Base-by-base conservation (phyloP, 1,284 basidiomycete genomes). In the Meira miltonrushii region DNA sequence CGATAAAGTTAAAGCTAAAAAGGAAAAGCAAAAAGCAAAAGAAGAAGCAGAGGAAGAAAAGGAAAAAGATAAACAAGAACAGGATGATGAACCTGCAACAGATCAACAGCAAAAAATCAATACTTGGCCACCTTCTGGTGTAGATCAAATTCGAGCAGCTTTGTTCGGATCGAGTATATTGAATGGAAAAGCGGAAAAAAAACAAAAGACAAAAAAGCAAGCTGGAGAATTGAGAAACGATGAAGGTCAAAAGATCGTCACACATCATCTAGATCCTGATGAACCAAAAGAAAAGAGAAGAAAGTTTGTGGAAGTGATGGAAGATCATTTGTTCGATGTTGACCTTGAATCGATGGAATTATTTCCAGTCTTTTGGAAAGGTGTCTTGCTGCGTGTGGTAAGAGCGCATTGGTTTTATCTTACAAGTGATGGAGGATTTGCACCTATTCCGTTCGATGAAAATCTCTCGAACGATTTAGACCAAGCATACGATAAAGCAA, bases 341-440 rank as follows among this genome's bases (percentile, higher is more conserved):
- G 72, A 77, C 37, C 57, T 76, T 39, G 60, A 63, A 19, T 53
- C 47, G n/a, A 74, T 74, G 75, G 13, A 56, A 47, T 65, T 80
- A 21, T 79, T 68, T 48, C 79, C 79, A 1, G 77, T 73, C 48
- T 79, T 80, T 52, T 80, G 78, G 78, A 71, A 72, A 52, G 78
- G 78, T 12, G 68, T 67, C 2, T 64, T 71, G 25, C 74, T 80
- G 46, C 66, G 68, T 23, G 71, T 79, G 12, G 67, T 77, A 2
- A 68, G 72, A 1, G 72, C 73, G 0, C 76, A 72, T 2, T 80
- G 79, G 79, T 79, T 80, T 69, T 80, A 79, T 61, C 71, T 74
- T 1, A 62, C 69, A 15, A 63, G 60, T 1, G 68, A 65, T 60
- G 74, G 60, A 38, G 62, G 65, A 21, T 65, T 67, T 43, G 65